phyloP scores from a whole-genome alignment of 129 eudicot genomes.

The Silybum marianum region DNA sequence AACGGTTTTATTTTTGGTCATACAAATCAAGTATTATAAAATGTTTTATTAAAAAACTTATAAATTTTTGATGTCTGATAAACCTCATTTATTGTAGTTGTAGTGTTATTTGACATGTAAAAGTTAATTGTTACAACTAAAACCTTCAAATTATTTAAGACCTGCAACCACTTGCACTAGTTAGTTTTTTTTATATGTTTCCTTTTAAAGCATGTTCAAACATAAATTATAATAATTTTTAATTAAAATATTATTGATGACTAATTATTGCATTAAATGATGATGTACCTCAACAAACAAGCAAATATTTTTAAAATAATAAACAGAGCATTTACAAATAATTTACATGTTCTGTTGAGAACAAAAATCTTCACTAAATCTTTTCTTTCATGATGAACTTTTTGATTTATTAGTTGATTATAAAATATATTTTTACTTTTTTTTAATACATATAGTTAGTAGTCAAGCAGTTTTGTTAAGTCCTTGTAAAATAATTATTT shows the following conservation, averaged over 20 bases:
- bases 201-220: conserved; percentile 8
- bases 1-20: too few relatives aligned
- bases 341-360: conserved; percentile 23
- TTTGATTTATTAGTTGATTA: neutral
- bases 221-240: neutral
- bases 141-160: neutral
- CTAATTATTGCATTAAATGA: conserved; percentile 21
- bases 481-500: too few relatives aligned
- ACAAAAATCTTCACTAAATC: conserved; percentile 16
- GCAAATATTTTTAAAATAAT: neutral
- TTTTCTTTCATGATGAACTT: neutral
- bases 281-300: conserved; percentile 27
- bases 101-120: too few relatives aligned
- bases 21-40: too few relatives aligned
- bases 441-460: neutral
- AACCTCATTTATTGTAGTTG: too few relatives aligned
- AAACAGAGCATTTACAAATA: neutral
- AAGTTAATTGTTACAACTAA: neutral
- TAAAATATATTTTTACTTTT: neutral
- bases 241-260: neutral
- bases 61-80: too few relatives aligned
- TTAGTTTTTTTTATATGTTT: neutral
- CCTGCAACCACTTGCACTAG: too few relatives aligned
- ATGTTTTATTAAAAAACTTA: too few relatives aligned
- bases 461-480: neutral